Evolutionary conservation across 2,329 filamentous ascomycete species (phyloP), one percentile per base, ranked within the genome.

Genomic region (Escovopsis sp.): DNA sequence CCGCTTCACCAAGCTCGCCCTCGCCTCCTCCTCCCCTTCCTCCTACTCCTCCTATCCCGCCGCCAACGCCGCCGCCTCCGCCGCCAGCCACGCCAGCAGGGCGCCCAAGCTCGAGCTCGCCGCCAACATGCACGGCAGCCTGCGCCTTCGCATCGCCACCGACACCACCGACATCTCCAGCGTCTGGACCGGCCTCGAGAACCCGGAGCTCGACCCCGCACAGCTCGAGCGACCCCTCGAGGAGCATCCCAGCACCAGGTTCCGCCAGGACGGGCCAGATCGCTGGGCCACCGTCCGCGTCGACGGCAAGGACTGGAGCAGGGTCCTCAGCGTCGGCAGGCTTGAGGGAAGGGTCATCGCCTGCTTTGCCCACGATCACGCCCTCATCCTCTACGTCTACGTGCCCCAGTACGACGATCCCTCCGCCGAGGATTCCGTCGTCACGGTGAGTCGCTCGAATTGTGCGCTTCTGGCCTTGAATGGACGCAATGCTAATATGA

Each of bases 281-380:
- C 76, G 75, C 31, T 96, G 88, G 85, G 84, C 86, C 1, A 85
- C 74, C 17, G 88, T 96, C 26, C 70, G 83, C 35, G 86, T 96
- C 17, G 90, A 96, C 58, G 90, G 86, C 25, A 80, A 76, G 54
- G 90, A 98, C 54, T 96, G 90, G 88, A 85, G 85, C 23, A 76
- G 74, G 45, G 88, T 96, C n/a, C 65, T 98, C 45, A 92, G 85
- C 54, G 87, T 96, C 11, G 88, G 88, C 2, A 68, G 87, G 34
- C 61, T 96, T 21, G 88, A 90, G 46, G 88, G 86, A 1, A 70
- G 85, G 45, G 88, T 96, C 35, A 90, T 96, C 62, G 90, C 87
- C 38, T 94, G 87, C 52, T 86, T 92, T 55, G 76, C 76, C 27
- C 68, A 90, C 49, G 79, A 83, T 35, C 77, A 86, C 53, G 82